phyloP scores from a whole-genome alignment of 352 stramenopile species.

The Halophytophthora polymorphica region DNA sequence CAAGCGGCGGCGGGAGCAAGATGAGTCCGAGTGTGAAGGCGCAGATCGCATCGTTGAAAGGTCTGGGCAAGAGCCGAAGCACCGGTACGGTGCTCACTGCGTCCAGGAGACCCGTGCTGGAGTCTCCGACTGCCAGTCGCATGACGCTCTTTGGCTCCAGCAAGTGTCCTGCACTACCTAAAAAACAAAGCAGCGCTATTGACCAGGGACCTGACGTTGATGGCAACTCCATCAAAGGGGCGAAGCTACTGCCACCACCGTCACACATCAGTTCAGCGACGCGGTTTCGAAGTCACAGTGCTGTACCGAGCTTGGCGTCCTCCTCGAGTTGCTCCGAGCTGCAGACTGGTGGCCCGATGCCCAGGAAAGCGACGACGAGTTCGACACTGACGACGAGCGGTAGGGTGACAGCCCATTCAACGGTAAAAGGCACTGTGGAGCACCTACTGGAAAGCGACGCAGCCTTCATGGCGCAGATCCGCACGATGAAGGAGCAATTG shows the following conservation, averaged over 20 bases:
- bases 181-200: conserved; percentile 12
- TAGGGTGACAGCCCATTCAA: background rate
- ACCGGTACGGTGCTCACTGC: conserved; percentile 10
- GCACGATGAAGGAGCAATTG: conserved; percentile 56
- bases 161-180: conserved; percentile 18
- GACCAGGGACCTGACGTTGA: background rate
- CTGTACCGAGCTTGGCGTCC: background rate
- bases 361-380: conserved; percentile 12
- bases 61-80: conserved; percentile 18
- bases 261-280: background rate
- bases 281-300: conserved; percentile 11
- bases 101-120: conserved; percentile 19
- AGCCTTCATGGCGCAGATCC: conserved; percentile 58
- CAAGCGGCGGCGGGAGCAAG: background rate
- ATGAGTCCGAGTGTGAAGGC: conserved; percentile 9
- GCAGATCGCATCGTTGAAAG: conserved; percentile 21
- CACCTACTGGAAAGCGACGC: conserved; percentile 67
- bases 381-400: background rate
- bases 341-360: conserved; percentile 1
- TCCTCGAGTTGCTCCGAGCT: background rate
- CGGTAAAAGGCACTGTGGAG: conserved; percentile 50
- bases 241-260: background rate
- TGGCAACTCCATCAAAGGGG: background rate
- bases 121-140: conserved; percentile 18
- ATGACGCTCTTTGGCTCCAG: conserved; percentile 22